Percentiles rank a stretch among this genome's conserved stretches.
Conservation (phyloP, 1,284 basidiomycete genomes). For the Apiotrichum mycotoxinovorans region DNA sequence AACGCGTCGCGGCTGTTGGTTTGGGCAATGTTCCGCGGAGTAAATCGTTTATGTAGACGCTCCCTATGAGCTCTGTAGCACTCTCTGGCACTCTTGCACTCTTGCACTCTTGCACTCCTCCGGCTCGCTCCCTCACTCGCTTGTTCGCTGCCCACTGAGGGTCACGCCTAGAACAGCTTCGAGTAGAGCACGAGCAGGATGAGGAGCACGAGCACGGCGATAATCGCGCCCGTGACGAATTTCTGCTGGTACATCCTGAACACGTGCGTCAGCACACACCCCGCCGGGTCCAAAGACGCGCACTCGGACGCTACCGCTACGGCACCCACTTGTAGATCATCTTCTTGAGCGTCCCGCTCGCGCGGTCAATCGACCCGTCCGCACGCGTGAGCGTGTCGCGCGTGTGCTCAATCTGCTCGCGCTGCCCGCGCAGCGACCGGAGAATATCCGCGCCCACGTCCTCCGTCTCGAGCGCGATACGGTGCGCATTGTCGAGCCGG, state of each 20-base stretch:
- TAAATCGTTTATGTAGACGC: too few relatives aligned
- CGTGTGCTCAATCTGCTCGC: slow-evolving; percentile 94
- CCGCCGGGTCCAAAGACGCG: too few relatives aligned
- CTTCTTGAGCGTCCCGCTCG: slow-evolving; percentile 58
- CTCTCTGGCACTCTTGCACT: background rate
- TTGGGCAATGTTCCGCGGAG: too few relatives aligned
- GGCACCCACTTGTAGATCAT: slow-evolving; percentile 58
- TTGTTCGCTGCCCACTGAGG: too few relatives aligned
- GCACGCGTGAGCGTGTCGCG: slow-evolving; percentile 63
- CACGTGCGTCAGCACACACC: background rate
- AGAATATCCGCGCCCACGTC: slow-evolving; percentile 91
- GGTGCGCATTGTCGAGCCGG: slow-evolving; percentile 82
- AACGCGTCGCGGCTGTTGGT: too few relatives aligned
- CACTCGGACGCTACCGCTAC: background rate
- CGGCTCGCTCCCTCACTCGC: too few relatives aligned
- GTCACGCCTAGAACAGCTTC: slow-evolving; percentile 30
- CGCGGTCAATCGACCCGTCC: slow-evolving; percentile 58
- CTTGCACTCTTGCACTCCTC: background rate
- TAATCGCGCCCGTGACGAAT: slow-evolving; percentile 50
- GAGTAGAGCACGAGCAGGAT: slow-evolving; percentile 51
- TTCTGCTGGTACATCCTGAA: slow-evolving; percentile 52
- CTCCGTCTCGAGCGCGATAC: slow-evolving; percentile 93
- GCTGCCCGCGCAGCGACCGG: slow-evolving; percentile 74
- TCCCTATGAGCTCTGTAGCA: too few relatives aligned
- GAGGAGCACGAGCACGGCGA: slow-evolving; percentile 48